These are phyloP conservation scores for Didymella pinodella DNA, from an alignment of 2,329 filamentous ascomycete genomes.

Conservation along the genomic window DNA sequence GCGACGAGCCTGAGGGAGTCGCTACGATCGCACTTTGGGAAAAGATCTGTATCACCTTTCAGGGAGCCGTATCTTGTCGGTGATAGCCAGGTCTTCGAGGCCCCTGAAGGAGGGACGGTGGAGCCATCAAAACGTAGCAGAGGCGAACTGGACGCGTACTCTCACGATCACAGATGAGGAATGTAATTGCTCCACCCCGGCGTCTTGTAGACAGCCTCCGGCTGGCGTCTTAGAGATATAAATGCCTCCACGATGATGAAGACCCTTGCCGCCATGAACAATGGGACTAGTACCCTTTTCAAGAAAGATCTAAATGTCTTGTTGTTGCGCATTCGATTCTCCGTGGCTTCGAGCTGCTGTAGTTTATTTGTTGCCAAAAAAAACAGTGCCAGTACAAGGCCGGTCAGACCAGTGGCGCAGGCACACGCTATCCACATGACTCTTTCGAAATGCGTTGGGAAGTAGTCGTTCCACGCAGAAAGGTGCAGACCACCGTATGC, in stretches of 20 bases:
- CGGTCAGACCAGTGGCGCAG: slow-evolving; percentile 34
- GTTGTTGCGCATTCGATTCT: slow-evolving; percentile 29
- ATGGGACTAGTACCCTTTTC: slow-evolving; percentile 22
- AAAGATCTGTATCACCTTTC: slow-evolving; percentile 1
- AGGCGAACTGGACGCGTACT: slow-evolving; percentile 1
- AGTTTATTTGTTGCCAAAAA: slow-evolving; percentile 32
- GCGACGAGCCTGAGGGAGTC: slow-evolving; percentile 11
- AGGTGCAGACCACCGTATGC: slow-evolving; percentile 42
- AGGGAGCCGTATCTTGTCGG: slow-evolving; percentile 18
- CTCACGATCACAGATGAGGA: slow-evolving; percentile 37
- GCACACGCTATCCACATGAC: slow-evolving; percentile 39
- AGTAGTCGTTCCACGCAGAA: slow-evolving; percentile 41
- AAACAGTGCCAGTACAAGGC: slow-evolving; percentile 35
- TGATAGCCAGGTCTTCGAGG: slow-evolving; percentile 29
- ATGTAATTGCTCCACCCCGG: slow-evolving; percentile 33
- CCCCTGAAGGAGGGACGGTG: slow-evolving; percentile 29
- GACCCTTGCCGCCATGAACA: slow-evolving; percentile 32
- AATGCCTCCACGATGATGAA: slow-evolving; percentile 42
- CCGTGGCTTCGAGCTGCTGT: slow-evolving; percentile 23
- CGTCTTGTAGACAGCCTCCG: slow-evolving; percentile 31
- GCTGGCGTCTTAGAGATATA: slow-evolving; percentile 33
- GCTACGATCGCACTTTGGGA: slow-evolving; percentile 11
- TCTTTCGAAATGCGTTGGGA: slow-evolving; percentile 33
- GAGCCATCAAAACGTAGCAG: slow-evolving; percentile 16
- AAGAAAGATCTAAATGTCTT: slow-evolving; percentile 17